These are phyloP conservation scores for Cladochytrium replicatum DNA, from an alignment of 192 early-diverging fungal species.

Conservation along the genomic window DNA sequence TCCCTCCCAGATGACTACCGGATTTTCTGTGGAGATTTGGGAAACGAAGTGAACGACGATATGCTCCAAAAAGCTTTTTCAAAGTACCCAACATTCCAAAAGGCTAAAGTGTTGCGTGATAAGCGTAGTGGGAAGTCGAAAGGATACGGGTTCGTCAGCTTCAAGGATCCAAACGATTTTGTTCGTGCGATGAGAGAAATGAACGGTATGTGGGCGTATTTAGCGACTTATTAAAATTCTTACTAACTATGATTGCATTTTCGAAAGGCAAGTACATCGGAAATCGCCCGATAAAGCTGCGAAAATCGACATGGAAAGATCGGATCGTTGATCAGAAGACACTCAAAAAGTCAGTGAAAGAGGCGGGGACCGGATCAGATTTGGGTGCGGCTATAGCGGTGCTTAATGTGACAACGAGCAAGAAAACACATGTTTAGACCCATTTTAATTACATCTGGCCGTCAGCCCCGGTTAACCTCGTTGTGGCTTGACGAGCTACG, in stretches of 20 bases:
- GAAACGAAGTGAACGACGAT: conserved; percentile 86
- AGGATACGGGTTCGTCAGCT: conserved; percentile 92
- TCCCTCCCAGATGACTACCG: conserved; percentile 69
- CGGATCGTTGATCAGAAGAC: conserved; percentile 69
- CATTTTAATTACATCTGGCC: no score
- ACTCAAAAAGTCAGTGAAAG: no score
- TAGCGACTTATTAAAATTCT: background rate
- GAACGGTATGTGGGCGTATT: conserved; percentile 54
- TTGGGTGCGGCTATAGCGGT: no score
- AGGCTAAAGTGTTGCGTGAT: conserved; percentile 74
- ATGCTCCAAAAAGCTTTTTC: conserved; percentile 66
- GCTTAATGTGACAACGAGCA: no score
- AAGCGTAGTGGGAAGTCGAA: conserved; percentile 76
- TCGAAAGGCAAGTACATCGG: conserved; percentile 84
- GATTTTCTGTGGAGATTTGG: conserved; percentile 87
- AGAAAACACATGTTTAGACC: no score
- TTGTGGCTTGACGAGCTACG: no score
- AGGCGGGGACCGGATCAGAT: no score
- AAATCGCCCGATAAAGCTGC: conserved; percentile 84
- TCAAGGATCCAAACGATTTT: conserved; percentile 85
- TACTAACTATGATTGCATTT: background rate
- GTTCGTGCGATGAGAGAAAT: conserved; percentile 88
- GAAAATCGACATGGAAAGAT: conserved; percentile 88
- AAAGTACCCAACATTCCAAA: conserved; percentile 77
- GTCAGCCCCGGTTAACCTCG: no score